Conservation (phyloP, 2,329 filamentous ascomycete genomes). For the Pyrenochaeta sp. region DNA sequence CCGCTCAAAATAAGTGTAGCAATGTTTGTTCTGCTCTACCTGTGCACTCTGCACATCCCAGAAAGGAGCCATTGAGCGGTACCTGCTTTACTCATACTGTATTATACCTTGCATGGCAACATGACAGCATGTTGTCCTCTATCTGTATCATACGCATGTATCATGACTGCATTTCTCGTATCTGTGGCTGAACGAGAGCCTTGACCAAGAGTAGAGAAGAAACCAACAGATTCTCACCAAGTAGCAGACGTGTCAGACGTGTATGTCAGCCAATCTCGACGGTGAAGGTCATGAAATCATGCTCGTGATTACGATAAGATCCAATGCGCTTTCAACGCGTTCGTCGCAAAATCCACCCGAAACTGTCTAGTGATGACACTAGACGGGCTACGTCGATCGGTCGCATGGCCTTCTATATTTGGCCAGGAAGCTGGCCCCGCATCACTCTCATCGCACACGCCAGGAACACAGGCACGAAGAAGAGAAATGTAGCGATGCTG, state of each 20-base stretch:
- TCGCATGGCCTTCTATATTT: constrained; percentile 9
- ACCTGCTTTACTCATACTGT: not conserved
- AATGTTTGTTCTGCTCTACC: constrained; percentile 20
- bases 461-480: not conserved
- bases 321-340: constrained; percentile 7
- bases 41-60: constrained; percentile 21
- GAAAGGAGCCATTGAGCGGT: not conserved
- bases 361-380: constrained; percentile 9
- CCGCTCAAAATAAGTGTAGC: constrained; percentile 50
- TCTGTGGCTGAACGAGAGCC: not conserved
- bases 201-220: too few species aligned
- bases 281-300: not conserved
- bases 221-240: too few species aligned
- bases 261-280: too few species aligned
- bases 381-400: constrained; percentile 17
- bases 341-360: constrained; percentile 6
- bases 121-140: not conserved
- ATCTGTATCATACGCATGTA: not conserved
- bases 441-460: not conserved
- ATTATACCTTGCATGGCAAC: constrained; percentile 10
- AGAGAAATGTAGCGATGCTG: not conserved
- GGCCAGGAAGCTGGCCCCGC: constrained; percentile 5
- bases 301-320: constrained; percentile 2
- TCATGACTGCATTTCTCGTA: not conserved
- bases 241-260: too few species aligned